Percentiles rank a stretch among this genome's conserved stretches.
Evolutionary conservation across 441 rosid species (phyloP).

Genomic region (Adansonia madagascariensis): DNA sequence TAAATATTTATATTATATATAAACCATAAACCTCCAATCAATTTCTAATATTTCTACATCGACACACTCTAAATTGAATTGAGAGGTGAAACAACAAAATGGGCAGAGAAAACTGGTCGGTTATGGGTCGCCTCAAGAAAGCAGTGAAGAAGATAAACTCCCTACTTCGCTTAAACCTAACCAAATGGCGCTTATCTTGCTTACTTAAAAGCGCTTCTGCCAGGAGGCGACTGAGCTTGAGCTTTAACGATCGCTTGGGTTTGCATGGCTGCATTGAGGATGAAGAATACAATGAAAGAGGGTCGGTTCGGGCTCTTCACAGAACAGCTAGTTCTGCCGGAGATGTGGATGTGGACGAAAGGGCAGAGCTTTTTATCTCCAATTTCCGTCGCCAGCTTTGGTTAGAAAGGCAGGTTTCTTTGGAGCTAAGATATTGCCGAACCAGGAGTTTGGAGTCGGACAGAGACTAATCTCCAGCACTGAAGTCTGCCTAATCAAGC

Average conservation of each 20-base stretch:
- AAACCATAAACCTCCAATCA: neutral
- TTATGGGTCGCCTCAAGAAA: constrained; percentile 43
- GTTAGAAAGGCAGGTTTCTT: constrained; percentile 45
- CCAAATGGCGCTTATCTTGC: constrained; percentile 44
- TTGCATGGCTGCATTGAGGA: constrained; percentile 44
- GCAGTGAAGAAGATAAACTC: constrained; percentile 48
- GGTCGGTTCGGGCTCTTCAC: constrained; percentile 29
- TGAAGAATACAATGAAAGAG: constrained; percentile 20
- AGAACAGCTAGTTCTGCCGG: constrained; percentile 41
- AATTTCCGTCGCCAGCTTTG: constrained; percentile 44
- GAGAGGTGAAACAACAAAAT: constrained; percentile 21
- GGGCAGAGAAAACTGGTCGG: constrained; percentile 32
- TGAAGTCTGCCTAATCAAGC: neutral
- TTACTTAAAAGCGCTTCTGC: constrained; percentile 5
- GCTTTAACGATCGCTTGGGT: constrained; percentile 48
- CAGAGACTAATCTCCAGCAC: neutral
- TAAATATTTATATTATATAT: neutral
- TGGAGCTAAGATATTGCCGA: constrained; percentile 35
- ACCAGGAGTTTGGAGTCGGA: constrained; percentile 29
- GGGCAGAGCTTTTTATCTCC: constrained; percentile 42
- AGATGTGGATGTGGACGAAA: constrained; percentile 41
- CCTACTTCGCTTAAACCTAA: constrained; percentile 34
- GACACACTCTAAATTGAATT: neutral
- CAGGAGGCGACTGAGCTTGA: constrained; percentile 29
- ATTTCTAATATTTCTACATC: neutral